Percentiles rank a stretch among this genome's conserved stretches.
Conservation (phyloP, 2,329 filamentous ascomycete species). For the Exophiala spinifera region DNA sequence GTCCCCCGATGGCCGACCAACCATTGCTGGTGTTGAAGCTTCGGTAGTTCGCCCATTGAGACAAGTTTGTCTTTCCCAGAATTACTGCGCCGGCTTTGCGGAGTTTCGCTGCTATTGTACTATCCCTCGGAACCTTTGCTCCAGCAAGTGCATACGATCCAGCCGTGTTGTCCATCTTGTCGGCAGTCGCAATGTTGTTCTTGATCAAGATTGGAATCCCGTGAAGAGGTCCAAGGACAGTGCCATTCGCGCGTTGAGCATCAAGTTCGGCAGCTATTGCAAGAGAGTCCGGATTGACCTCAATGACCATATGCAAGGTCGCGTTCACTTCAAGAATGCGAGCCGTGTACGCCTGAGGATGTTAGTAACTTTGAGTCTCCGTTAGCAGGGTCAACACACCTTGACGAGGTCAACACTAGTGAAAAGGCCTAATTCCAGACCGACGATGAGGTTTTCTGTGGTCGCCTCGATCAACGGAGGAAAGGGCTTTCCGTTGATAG, state of each 20-base stretch:
- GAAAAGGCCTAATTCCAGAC: conserved; percentile 50
- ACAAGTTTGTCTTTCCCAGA: conserved; percentile 64
- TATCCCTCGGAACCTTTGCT: conserved; percentile 55
- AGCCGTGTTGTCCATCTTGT: conserved; percentile 62
- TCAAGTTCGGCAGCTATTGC: conserved; percentile 50
- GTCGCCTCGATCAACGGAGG: conserved; percentile 50
- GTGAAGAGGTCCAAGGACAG: conserved; percentile 54
- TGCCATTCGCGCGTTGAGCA: conserved; percentile 47
- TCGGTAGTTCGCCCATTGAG: conserved; percentile 63
- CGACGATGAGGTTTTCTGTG: conserved; percentile 49
- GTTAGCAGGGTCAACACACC: conserved; percentile 25
- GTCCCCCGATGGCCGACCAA: conserved; percentile 64
- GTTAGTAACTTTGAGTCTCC: neutral
- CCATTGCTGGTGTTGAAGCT: conserved; percentile 56
- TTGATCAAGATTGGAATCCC: conserved; percentile 66
- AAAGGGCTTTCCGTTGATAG: conserved; percentile 26
- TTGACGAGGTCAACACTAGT: conserved; percentile 57
- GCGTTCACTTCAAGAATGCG: conserved; percentile 54
- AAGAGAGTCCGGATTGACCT: conserved; percentile 56
- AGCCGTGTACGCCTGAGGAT: conserved; percentile 46
- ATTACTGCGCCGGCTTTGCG: conserved; percentile 61
- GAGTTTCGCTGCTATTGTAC: conserved; percentile 59
- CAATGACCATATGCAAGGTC: conserved; percentile 51
- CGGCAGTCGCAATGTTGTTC: conserved; percentile 63
- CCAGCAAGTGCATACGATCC: conserved; percentile 64